phyloP scores from a whole-genome alignment of 176 grass and related monocot genomes.

The Areca catechu region DNA sequence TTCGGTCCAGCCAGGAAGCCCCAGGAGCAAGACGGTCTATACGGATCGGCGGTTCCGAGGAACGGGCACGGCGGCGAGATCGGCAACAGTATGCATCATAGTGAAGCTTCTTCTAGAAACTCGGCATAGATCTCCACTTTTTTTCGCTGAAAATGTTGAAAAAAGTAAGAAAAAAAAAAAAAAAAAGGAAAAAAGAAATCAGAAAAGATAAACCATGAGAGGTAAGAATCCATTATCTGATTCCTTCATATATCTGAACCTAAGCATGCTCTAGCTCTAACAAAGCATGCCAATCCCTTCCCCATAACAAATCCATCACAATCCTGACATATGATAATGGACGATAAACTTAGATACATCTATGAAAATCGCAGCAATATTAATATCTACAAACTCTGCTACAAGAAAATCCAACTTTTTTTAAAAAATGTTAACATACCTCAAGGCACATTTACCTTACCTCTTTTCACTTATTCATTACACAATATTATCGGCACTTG shows the following conservation, averaged over 20 bases:
- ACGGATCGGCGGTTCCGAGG: too few species aligned
- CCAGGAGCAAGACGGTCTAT: too few species aligned
- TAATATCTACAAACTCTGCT: too few species aligned
- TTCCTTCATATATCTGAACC: slow-evolving; percentile 14
- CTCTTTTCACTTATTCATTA: too few species aligned
- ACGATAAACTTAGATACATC: neutral
- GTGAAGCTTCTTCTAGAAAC: slow-evolving; percentile 97
- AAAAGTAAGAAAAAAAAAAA: too few species aligned
- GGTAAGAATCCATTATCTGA: neutral
- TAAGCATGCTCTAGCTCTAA: slow-evolving; percentile 97
- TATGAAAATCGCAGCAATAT: neutral
- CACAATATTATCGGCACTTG: too few species aligned
- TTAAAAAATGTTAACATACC: too few species aligned
- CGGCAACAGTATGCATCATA: slow-evolving; percentile 98
- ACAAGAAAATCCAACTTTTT: too few species aligned
- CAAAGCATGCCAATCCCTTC: slow-evolving; percentile 83
- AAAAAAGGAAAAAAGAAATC: neutral
- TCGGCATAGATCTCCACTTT: slow-evolving; percentile 91
- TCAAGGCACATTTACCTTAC: too few species aligned
- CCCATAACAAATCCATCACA: slow-evolving; percentile 99
- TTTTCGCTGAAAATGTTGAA: slow-evolving; percentile 44
- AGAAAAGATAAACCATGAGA: slow-evolving; percentile 3
- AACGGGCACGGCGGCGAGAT: too few species aligned
- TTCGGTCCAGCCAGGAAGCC: too few species aligned
- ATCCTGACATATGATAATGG: slow-evolving; percentile 31